Evolutionary conservation across 164 flowering plant species (phyloP), one percentile per base, ranked within the genome.

Genomic region (Platanus orientalis): DNA sequence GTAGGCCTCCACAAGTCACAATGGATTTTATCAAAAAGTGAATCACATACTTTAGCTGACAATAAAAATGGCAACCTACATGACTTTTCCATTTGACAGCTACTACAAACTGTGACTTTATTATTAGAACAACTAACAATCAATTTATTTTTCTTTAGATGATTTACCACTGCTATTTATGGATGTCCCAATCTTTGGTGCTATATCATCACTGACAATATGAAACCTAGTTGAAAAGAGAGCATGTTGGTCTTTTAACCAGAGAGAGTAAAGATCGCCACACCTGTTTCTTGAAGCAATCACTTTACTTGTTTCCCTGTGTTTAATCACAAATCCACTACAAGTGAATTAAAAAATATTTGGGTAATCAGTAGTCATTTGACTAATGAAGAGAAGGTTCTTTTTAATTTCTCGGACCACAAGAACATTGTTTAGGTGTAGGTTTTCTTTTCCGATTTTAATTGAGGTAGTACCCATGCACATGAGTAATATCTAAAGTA

Each of bases 141-240:
- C 4, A 44, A 3, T 44, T 44, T 14, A 44, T 44, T 44, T 2
- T 17, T 44, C 4, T 3, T 44, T 12, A 44, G 10, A 44, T 12
- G 19, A 3, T 3, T 12, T 2, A 44, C 4, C 2, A 44, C n/a
- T 2, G 3, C 3, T 0, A 36, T 39, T 57, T 39, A 25, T 20
- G 47, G 61, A n/a, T 58, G 48, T n/a, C 61, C 47, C 6, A 23
- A 27, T 36, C 20, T 21, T 39, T 36, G 29, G 28, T 58, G 61
- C 61, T 47, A 58, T 2, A 39, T 58, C 48, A 20, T 21, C 16
- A 34, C 6, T 12, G 6, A 23, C 28, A 1, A 17, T 19, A 1
- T 27, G 5, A 26, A 27, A 26, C 23, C 62, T 9, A 5, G 19
- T 59, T 42, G 34, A 44, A 27, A 42, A 59, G 5, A 59, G 20